phyloP scores from a whole-genome alignment of 768 basidiomycete species.

The Myochromella boudieri region DNA sequence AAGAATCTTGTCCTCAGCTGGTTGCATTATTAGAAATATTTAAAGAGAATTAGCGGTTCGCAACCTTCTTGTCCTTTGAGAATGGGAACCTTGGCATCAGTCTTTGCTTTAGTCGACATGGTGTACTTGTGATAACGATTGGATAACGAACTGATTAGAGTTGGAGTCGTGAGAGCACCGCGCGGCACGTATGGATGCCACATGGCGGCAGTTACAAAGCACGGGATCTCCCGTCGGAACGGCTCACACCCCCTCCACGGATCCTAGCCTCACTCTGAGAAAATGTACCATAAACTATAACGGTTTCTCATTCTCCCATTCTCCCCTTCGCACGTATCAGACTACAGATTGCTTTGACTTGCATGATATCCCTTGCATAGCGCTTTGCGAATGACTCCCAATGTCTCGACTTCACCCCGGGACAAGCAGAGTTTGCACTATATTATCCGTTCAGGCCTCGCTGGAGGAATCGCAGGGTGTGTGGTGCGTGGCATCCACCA shows the following conservation, averaged over 20 bases:
- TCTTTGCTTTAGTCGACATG: constrained; percentile 56
- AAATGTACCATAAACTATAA: background rate
- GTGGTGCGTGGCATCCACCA: constrained; percentile 57
- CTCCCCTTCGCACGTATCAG: background rate
- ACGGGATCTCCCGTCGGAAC: constrained; percentile 11
- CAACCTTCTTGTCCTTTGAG: constrained; percentile 78
- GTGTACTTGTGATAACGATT: constrained; percentile 6
- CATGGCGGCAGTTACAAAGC: background rate
- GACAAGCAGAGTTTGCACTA: constrained; percentile 59
- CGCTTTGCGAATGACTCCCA: constrained; percentile 56
- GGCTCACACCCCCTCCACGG: no score
- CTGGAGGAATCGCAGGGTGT: constrained; percentile 93
- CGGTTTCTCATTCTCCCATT: constrained; percentile 1
- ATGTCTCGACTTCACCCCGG: constrained; percentile 45
- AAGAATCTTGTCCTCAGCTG: constrained; percentile 75
- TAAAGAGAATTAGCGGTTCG: background rate
- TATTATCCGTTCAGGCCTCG: constrained; percentile 80
- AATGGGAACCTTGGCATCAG: constrained; percentile 49
- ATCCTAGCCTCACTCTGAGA: background rate
- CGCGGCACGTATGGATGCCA: constrained; percentile 2
- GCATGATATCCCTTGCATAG: constrained; percentile 27
- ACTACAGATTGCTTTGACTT: background rate
- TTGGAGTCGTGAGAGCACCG: no score
- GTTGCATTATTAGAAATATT: background rate
- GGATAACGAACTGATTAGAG: no score